Conservation (phyloP, 2,329 filamentous ascomycete species). For the Colletotrichum sp. region DNA sequence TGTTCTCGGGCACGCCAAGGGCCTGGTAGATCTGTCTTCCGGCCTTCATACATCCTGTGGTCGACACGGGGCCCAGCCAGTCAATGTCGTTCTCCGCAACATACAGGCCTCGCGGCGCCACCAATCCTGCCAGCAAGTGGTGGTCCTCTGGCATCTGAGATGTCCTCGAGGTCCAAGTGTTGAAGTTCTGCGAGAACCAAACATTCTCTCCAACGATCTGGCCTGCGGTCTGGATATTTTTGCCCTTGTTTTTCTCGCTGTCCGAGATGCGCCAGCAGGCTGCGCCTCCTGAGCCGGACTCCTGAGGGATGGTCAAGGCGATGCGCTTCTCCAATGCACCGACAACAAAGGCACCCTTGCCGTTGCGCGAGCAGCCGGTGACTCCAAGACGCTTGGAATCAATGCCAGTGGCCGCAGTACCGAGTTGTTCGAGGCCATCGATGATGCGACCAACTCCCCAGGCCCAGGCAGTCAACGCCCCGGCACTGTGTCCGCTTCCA, state of each 20-base stretch:
- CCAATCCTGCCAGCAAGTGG: slow-evolving; percentile 61
- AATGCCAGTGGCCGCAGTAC: slow-evolving; percentile 50
- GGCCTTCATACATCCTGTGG: slow-evolving; percentile 63
- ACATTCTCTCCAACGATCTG: slow-evolving; percentile 67
- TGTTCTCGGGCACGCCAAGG: slow-evolving; percentile 56
- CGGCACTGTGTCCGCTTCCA: slow-evolving; percentile 58
- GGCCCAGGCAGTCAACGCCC: slow-evolving; percentile 66
- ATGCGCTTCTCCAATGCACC: slow-evolving; percentile 64
- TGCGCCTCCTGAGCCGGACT: slow-evolving; percentile 65
- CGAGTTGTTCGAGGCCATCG: slow-evolving; percentile 60
- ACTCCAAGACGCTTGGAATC: slow-evolving; percentile 57
- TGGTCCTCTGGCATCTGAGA: slow-evolving; percentile 59
- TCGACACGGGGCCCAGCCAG: slow-evolving; percentile 63
- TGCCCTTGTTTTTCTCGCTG: slow-evolving; percentile 52
- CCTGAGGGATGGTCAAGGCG: slow-evolving; percentile 65
- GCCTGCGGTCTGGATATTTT: slow-evolving; percentile 64
- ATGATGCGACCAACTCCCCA: slow-evolving; percentile 67
- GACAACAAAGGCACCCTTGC: slow-evolving; percentile 67
- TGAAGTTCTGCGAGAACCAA: slow-evolving; percentile 65
- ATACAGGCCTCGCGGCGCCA: slow-evolving; percentile 60
- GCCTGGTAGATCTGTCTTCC: slow-evolving; percentile 59
- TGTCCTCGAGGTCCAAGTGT: slow-evolving; percentile 53
- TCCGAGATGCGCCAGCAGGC: slow-evolving; percentile 66
- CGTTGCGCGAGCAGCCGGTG: slow-evolving; percentile 69
- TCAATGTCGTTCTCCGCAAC: slow-evolving; percentile 64